A percentile compares a stretch with the other conserved stretches of the same genome.
These are phyloP conservation scores for Boeremia exigua DNA, from an alignment of 2,329 filamentous ascomycete species.

Conservation along the genomic window DNA sequence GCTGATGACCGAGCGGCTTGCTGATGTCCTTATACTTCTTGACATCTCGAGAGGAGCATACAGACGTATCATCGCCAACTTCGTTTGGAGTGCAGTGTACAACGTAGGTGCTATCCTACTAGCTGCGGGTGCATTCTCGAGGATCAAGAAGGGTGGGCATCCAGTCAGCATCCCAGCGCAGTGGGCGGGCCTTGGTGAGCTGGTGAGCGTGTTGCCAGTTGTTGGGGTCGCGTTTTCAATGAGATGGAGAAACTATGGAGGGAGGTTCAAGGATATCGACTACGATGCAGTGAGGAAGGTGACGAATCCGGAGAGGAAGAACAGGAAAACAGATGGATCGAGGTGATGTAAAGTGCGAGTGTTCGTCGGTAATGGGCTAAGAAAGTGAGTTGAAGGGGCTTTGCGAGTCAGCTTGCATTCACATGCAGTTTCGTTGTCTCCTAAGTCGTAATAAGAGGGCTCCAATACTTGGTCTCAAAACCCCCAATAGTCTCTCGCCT, in stretches of 20 bases:
- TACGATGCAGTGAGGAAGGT: not conserved
- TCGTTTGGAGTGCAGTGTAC: constrained; percentile 73
- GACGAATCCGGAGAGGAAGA: no score
- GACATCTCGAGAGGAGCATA: constrained; percentile 56
- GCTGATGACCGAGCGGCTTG: constrained; percentile 64
- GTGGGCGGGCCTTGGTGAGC: constrained; percentile 73
- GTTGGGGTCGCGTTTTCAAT: constrained; percentile 63
- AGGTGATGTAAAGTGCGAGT: no score
- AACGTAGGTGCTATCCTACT: constrained; percentile 73
- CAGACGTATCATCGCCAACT: constrained; percentile 64
- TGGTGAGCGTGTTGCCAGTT: constrained; percentile 76
- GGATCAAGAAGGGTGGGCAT: constrained; percentile 18
- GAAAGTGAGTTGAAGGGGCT: no score
- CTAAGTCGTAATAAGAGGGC: no score
- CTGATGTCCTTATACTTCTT: constrained; percentile 64
- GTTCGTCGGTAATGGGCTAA: no score
- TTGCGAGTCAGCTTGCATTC: no score
- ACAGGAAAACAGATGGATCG: no score
- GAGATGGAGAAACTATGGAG: constrained; percentile 44
- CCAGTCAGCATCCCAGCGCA: constrained; percentile 62
- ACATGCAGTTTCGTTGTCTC: no score
- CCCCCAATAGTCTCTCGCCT: no score
- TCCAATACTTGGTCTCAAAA: no score
- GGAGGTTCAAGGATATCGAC: constrained; percentile 10
- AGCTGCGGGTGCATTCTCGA: constrained; percentile 63